Conservation (phyloP, 805 yeast species). For the Kodamaea hsintzibuensis region DNA sequence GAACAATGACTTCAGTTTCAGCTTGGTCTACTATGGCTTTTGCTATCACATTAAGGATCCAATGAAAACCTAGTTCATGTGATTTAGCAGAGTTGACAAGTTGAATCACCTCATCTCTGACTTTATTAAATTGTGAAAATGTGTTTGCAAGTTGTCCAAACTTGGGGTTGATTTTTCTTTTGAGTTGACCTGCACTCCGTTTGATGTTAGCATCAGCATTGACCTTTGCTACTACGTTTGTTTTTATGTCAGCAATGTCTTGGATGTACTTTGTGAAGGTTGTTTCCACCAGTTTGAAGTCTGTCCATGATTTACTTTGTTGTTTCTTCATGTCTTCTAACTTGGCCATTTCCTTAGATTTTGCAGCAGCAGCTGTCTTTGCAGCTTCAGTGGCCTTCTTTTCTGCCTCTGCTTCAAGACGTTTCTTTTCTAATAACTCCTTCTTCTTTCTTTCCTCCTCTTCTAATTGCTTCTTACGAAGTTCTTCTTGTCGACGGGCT, state of each 20-base stretch:
- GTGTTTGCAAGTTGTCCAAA: constrained; percentile 90
- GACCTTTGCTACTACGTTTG: constrained; percentile 56
- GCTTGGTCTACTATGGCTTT: constrained; percentile 89
- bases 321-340: constrained; percentile 1
- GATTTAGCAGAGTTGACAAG: constrained; percentile 50
- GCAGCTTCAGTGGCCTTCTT: constrained; percentile 5
- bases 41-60: constrained; percentile 81
- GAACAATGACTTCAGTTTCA: constrained; percentile 84
- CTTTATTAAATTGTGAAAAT: constrained; percentile 52
- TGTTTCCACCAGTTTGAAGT: constrained; percentile 38
- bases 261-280: constrained; percentile 49
- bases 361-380: constrained; percentile 9
- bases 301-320: constrained; percentile 32
- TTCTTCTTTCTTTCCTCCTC: constrained; percentile 18
- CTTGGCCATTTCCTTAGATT: constrained; percentile 6
- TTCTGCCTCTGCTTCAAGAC: constrained; percentile 8
- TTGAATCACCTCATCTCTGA: constrained; percentile 51
- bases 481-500: background rate
- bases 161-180: constrained; percentile 80
- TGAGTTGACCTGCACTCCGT: constrained; percentile 55
- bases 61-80: constrained; percentile 56
- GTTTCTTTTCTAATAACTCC: constrained; percentile 7
- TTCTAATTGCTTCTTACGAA: constrained; percentile 15
- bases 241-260: constrained; percentile 59
- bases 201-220: constrained; percentile 51